Evolutionary conservation across 2,329 filamentous ascomycete genomes (phyloP).

Genomic region (Talaromyces sp.): DNA sequence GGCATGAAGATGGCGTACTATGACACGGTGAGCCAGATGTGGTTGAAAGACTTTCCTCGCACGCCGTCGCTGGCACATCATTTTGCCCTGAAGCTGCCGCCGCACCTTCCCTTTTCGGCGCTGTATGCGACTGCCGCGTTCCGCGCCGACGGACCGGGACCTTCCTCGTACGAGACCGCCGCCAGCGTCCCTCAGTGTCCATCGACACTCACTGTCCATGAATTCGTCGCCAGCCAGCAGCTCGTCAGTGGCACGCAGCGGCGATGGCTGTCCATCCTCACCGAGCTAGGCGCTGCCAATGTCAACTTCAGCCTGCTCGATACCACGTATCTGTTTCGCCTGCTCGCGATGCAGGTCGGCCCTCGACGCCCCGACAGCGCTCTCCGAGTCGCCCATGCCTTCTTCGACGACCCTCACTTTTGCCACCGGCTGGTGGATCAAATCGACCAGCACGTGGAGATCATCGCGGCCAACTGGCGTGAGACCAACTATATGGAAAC

Average conservation of each 20-base stretch:
- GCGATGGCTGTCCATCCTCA: constrained; percentile 47
- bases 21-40: neutral
- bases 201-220: constrained; percentile 41
- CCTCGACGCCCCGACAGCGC: constrained; percentile 33
- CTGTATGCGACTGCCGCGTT: constrained; percentile 20
- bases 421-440: constrained; percentile 46
- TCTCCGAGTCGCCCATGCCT: constrained; percentile 45
- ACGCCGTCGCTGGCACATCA: constrained; percentile 47
- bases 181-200: constrained; percentile 47
- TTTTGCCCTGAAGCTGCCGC: constrained; percentile 36
- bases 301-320: constrained; percentile 58
- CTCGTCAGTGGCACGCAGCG: constrained; percentile 41
- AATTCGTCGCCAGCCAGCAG: constrained; percentile 45
- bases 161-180: constrained; percentile 48
- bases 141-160: constrained; percentile 30
- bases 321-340: constrained; percentile 47
- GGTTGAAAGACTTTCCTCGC: constrained; percentile 38
- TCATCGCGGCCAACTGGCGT: constrained; percentile 54
- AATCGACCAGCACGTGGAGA: constrained; percentile 42
- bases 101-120: constrained; percentile 31
- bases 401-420: constrained; percentile 50
- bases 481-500: constrained; percentile 57
- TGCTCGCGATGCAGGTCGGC: constrained; percentile 54
- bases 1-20: neutral
- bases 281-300: constrained; percentile 49